Evolutionary conservation across 192 early-diverging fungal genomes (phyloP).

Genomic region (Coemansia sp.): DNA sequence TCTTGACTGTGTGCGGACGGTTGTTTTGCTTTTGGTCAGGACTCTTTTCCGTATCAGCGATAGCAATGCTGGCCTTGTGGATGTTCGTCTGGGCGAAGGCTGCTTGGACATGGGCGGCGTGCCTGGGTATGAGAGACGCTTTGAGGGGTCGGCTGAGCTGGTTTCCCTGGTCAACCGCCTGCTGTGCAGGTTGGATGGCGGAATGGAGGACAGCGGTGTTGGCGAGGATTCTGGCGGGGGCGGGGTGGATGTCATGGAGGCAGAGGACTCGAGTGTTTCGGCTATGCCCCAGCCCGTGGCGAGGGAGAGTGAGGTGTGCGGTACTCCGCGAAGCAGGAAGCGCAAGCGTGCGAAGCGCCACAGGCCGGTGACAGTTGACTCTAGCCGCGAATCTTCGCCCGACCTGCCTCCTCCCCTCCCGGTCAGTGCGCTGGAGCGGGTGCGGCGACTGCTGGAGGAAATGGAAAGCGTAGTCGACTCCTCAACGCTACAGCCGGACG

Average conservation of each 20-base stretch:
- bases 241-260: not conserved
- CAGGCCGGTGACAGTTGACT: not conserved
- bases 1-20: not conserved
- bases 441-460: slow-evolving; percentile 14
- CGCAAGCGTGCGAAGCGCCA: slow-evolving; percentile 12
- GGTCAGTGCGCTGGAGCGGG: not conserved
- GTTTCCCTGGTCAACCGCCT: not conserved
- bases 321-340: slow-evolving; percentile 15
- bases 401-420: not conserved
- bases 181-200: not conserved
- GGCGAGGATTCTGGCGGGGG: not conserved
- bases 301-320: not conserved
- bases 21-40: not conserved
- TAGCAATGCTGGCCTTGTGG: not conserved
- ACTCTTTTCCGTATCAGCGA: not conserved
- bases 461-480: slow-evolving; percentile 11
- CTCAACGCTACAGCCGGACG: not conserved
- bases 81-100: not conserved
- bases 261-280: not conserved
- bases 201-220: not conserved
- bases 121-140: too few species aligned
- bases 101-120: not conserved
- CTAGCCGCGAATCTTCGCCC: not conserved
- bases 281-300: not conserved
- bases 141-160: not conserved